Evolutionary conservation across 148 eudicot genomes (phyloP).

Genomic region (Salicornia ramosissima): DNA sequence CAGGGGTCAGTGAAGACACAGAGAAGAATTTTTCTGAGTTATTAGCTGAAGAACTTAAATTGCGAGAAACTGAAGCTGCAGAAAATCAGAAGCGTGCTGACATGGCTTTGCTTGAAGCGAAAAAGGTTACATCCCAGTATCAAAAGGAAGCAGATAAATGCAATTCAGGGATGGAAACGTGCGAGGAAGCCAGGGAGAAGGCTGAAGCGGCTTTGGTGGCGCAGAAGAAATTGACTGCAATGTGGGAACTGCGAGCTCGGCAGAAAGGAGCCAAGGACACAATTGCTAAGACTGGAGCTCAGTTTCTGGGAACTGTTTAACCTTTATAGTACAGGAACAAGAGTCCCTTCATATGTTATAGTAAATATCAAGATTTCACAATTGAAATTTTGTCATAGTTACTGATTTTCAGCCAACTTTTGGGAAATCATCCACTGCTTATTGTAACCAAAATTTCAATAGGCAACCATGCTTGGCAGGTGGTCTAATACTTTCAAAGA

Average conservation of each 20-base stretch:
- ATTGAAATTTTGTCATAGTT: too few species aligned
- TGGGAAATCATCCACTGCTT: too few species aligned
- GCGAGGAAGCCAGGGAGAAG: constrained; percentile 85
- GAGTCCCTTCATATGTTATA: too few species aligned
- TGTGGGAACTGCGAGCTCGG: constrained; percentile 75
- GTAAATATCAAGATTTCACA: too few species aligned
- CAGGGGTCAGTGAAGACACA: constrained; percentile 56
- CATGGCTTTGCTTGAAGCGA: constrained; percentile 52
- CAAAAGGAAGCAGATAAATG: constrained; percentile 91
- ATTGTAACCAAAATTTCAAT: too few species aligned
- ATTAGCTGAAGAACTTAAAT: constrained; percentile 57
- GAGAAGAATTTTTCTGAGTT: constrained; percentile 53
- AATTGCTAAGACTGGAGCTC: constrained; percentile 20
- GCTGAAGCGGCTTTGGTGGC: constrained; percentile 57
- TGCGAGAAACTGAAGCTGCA: constrained; percentile 54
- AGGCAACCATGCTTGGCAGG: too few species aligned
- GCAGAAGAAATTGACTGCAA: constrained; percentile 58
- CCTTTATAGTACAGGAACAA: constrained; percentile 5
- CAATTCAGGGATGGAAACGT: constrained; percentile 67
- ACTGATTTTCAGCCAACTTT: too few species aligned
- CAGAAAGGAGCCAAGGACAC: constrained; percentile 61
- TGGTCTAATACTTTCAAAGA: too few species aligned
- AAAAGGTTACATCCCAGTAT: constrained; percentile 57
- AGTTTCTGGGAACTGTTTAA: constrained; percentile 32
- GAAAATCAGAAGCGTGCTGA: constrained; percentile 58